Evolutionary conservation across 2,329 filamentous ascomycete genomes (phyloP).

Genomic region (Arachnopeziza araneosa): DNA sequence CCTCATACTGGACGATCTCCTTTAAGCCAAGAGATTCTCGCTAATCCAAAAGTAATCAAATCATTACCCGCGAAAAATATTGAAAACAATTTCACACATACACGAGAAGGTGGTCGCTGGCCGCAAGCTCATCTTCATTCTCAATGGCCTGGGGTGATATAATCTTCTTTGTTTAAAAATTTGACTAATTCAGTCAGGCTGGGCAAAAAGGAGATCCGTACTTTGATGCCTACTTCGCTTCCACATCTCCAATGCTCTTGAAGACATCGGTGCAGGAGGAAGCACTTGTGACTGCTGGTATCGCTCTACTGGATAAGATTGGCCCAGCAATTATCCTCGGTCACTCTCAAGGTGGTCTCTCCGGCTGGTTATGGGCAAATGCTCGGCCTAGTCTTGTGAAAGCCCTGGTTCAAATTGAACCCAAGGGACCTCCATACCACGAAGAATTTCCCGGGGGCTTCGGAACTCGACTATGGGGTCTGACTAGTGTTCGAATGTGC

Average conservation of each 20-base stretch:
- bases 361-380: slow-evolving; percentile 39
- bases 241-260: slow-evolving; percentile 32
- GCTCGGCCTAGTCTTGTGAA: slow-evolving; percentile 36
- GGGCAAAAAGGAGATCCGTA: slow-evolving; percentile 20
- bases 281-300: slow-evolving; percentile 29
- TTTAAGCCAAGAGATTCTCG: slow-evolving; percentile 8
- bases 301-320: slow-evolving; percentile 27
- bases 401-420: slow-evolving; percentile 41
- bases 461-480: slow-evolving; percentile 36
- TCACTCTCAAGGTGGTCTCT: slow-evolving; percentile 41
- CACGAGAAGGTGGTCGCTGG: slow-evolving; percentile 18
- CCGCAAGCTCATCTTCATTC: slow-evolving; percentile 35
- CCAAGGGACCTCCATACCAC: slow-evolving; percentile 42
- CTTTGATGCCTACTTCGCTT: slow-evolving; percentile 32
- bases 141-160: slow-evolving; percentile 34
- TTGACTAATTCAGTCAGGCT: slow-evolving; percentile 8
- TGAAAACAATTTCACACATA: slow-evolving; percentile 27
- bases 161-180: not conserved
- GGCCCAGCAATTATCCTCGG: slow-evolving; percentile 21
- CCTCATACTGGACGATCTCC: slow-evolving; percentile 20
- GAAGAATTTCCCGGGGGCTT: slow-evolving; percentile 35
- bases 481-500: slow-evolving; percentile 43
- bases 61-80: slow-evolving; percentile 15
- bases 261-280: slow-evolving; percentile 32
- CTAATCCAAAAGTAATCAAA: slow-evolving; percentile 9